A percentile compares a stretch with the other conserved stretches of the same genome.
Evolutionary conservation across 78 protist species (phyloP).

Genomic region (Diacronema lutheri): DNA sequence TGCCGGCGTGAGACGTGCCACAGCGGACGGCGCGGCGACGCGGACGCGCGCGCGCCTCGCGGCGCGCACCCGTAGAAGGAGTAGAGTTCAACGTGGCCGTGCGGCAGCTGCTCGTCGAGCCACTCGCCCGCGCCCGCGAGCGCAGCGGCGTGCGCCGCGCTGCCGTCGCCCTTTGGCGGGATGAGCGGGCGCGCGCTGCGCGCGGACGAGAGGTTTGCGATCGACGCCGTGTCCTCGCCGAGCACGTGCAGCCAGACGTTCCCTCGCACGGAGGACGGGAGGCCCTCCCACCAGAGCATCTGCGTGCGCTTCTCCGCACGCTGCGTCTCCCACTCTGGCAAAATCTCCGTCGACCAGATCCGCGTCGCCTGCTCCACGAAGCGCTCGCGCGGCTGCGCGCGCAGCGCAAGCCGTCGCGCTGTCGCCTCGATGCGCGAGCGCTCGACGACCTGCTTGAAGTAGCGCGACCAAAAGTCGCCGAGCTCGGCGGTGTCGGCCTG

Average conservation of each 20-base stretch:
- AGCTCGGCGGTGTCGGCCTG: background rate
- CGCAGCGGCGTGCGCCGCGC: too few species aligned
- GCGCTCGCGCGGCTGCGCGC: slow-evolving; percentile 2
- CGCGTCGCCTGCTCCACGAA: background rate
- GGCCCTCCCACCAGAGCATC: slow-evolving; percentile 12
- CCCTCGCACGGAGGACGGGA: background rate
- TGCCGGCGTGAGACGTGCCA: too few species aligned
- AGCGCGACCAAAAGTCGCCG: background rate
- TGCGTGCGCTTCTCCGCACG: background rate
- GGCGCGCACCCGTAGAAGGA: too few species aligned
- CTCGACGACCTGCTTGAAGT: slow-evolving; percentile 11
- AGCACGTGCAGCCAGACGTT: background rate
- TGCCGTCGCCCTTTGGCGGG: too few species aligned
- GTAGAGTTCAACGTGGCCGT: too few species aligned
- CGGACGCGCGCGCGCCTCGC: too few species aligned
- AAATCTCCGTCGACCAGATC: background rate
- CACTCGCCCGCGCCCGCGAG: too few species aligned
- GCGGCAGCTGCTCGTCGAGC: too few species aligned
- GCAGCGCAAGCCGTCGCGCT: background rate
- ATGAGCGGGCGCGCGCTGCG: too few species aligned
- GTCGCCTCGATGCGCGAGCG: background rate
- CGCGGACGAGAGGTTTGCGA: too few species aligned
- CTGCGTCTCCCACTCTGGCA: background rate
- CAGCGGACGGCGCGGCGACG: too few species aligned
- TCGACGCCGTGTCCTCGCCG: background rate